A percentile compares a stretch with the other conserved stretches of the same genome.
Evolutionary conservation across 1,284 basidiomycete species (phyloP).

Genomic region (Pascua guehoae): DNA sequence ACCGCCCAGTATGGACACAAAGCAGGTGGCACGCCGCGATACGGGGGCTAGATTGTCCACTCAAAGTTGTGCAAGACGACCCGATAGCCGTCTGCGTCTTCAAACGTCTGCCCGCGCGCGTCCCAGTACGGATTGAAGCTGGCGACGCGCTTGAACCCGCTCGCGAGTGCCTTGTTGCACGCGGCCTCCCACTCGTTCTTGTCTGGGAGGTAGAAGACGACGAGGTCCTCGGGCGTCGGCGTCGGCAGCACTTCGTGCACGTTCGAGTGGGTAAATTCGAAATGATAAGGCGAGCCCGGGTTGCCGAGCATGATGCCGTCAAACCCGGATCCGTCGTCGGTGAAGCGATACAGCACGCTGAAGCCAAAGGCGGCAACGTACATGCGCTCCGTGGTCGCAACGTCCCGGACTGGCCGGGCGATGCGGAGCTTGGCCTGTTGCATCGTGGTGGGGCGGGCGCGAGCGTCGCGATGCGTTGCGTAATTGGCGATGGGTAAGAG

Average conservation of each 20-base stretch:
- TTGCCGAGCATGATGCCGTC: constrained; percentile 14
- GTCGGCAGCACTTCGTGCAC: constrained; percentile 1
- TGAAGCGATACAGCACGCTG: neutral
- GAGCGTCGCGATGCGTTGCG: too few relatives aligned
- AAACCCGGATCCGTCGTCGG: constrained; percentile 1
- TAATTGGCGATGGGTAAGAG: too few relatives aligned
- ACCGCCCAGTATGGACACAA: too few relatives aligned
- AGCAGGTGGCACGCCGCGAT: too few relatives aligned
- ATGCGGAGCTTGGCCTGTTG: neutral
- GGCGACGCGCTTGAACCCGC: constrained; percentile 1
- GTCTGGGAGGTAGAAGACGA: constrained; percentile 12
- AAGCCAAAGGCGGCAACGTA: constrained; percentile 3
- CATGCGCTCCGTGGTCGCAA: neutral
- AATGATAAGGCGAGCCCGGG: constrained; percentile 5
- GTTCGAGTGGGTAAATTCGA: constrained; percentile 5
- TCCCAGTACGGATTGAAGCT: constrained; percentile 14
- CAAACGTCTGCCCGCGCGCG: constrained; percentile 3
- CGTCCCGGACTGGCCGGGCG: neutral
- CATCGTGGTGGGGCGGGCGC: neutral
- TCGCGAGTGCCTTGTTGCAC: neutral
- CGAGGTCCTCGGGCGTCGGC: constrained; percentile 10
- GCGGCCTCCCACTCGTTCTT: constrained; percentile 1
- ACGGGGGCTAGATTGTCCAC: neutral
- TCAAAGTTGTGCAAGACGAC: constrained; percentile 5
- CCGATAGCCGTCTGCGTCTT: constrained; percentile 12